Conservation (phyloP, 2,329 filamentous ascomycete species). For the Pseudocercospora fuligena region DNA sequence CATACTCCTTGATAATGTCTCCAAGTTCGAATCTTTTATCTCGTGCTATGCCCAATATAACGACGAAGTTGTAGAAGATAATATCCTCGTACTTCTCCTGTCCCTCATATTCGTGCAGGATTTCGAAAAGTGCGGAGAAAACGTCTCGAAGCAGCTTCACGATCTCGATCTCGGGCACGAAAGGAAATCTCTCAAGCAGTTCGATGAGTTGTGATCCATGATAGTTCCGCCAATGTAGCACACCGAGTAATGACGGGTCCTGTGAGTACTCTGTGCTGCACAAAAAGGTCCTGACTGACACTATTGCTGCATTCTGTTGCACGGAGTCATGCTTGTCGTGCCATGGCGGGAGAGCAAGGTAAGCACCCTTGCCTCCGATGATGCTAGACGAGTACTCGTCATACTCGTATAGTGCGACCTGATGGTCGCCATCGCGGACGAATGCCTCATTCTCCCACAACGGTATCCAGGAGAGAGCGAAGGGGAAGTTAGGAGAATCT, state of each 20-base stretch:
- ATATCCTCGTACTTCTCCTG: conserved; percentile 92
- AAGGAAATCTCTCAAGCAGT: conserved; percentile 80
- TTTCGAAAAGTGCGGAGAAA: conserved; percentile 87
- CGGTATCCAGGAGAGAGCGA: conserved; percentile 90
- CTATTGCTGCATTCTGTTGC: conserved; percentile 72
- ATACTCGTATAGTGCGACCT: conserved; percentile 82
- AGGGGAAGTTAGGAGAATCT: conserved; percentile 83
- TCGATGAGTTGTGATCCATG: conserved; percentile 72
- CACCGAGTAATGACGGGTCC: conserved; percentile 80
- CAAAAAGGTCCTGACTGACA: conserved; percentile 81
- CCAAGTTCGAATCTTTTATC: conserved; percentile 91
- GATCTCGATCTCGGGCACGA: conserved; percentile 96
- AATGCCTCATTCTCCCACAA: conserved; percentile 93
- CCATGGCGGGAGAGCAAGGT: conserved; percentile 83
- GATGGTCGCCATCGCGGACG: conserved; percentile 80
- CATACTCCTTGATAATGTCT: conserved; percentile 89
- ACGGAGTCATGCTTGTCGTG: conserved; percentile 72
- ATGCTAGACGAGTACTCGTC: conserved; percentile 86
- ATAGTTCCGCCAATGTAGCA: conserved; percentile 72
- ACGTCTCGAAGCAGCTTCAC: conserved; percentile 92
- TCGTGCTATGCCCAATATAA: conserved; percentile 89
- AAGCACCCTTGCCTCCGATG: conserved; percentile 77
- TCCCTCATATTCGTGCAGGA: conserved; percentile 87
- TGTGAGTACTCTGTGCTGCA: conserved; percentile 96
- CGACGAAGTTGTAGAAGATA: conserved; percentile 87